Evolutionary conservation across 1,284 basidiomycete species (phyloP).

Genomic region (Ceraceosorus guamensis): DNA sequence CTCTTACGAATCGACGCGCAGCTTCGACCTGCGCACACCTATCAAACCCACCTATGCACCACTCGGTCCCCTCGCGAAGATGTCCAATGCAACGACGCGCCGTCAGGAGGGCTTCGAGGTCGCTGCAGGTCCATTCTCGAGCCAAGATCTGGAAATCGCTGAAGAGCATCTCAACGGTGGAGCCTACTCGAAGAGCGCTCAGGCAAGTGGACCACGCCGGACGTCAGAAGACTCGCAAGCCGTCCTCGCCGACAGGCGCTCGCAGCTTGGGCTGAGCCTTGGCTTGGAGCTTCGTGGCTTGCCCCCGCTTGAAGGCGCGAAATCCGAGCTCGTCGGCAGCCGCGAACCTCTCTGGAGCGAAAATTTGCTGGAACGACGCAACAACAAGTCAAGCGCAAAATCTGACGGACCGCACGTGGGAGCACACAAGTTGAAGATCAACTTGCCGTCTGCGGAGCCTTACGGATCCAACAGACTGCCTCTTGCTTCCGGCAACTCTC

Average conservation of each 20-base stretch:
- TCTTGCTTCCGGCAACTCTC: not conserved
- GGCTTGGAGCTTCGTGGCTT: not conserved
- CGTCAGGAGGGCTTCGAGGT: constrained; percentile 13
- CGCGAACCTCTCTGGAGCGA: not conserved
- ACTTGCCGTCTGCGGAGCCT: constrained; percentile 1
- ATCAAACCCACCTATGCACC: constrained; percentile 15
- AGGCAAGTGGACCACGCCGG: not conserved
- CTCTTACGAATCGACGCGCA: constrained; percentile 28
- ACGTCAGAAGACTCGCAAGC: not conserved
- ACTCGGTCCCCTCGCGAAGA: constrained; percentile 10
- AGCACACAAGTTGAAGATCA: constrained; percentile 7
- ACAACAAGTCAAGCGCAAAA: not conserved
- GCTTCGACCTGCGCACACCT: constrained; percentile 31
- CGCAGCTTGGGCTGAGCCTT: not conserved
- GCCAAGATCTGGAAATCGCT: constrained; percentile 17
- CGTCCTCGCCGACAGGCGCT: not conserved
- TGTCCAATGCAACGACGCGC: constrained; percentile 16
- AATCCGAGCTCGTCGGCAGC: not conserved
- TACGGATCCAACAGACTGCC: too few species aligned
- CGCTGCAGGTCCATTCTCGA: constrained; percentile 7
- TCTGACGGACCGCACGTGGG: not conserved
- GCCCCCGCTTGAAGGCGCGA: not conserved
- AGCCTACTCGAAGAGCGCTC: constrained; percentile 1
- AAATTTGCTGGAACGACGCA: not conserved
- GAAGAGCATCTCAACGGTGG: constrained; percentile 6